Conservation (phyloP, 2,329 filamentous ascomycete species). For the Blastomyces silverae region DNA sequence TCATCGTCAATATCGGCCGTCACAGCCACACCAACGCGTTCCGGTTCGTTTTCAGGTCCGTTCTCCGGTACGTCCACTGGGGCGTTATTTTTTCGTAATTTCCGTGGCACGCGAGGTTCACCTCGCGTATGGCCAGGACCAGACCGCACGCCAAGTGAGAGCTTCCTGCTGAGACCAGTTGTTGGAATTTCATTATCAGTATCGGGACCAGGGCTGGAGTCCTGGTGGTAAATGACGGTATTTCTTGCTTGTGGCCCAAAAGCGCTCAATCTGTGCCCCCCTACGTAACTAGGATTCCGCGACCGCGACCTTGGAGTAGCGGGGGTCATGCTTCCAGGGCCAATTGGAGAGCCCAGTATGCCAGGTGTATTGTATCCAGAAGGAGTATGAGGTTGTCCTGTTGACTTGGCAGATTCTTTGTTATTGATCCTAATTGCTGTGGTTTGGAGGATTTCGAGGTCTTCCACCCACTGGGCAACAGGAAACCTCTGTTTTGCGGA, state of each 20-base stretch:
- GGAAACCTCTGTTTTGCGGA: constrained; percentile 61
- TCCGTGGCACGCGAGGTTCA: neutral
- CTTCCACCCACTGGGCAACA: constrained; percentile 60
- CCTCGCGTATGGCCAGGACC: constrained; percentile 34
- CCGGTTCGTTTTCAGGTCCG: constrained; percentile 24
- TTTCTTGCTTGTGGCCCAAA: constrained; percentile 3
- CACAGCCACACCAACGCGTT: constrained; percentile 28
- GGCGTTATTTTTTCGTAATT: neutral
- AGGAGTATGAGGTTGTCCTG: constrained; percentile 2
- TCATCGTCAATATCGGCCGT: constrained; percentile 33
- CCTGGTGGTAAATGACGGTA: constrained; percentile 25
- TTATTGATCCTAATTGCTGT: constrained; percentile 54
- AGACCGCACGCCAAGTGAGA: constrained; percentile 38
- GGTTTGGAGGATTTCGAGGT: constrained; percentile 55
- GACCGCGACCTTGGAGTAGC: neutral
- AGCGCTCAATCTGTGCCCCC: neutral
- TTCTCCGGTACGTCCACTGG: neutral
- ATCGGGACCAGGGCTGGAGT: constrained; percentile 29
- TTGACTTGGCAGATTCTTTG: constrained; percentile 31
- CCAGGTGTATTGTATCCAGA: constrained; percentile 7
- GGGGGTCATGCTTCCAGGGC: constrained; percentile 11
- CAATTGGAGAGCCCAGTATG: constrained; percentile 6
- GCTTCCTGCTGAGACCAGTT: constrained; percentile 32
- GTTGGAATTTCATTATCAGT: constrained; percentile 26
- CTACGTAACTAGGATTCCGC: neutral